Evolutionary conservation across 768 basidiomycete genomes (phyloP).

Genomic region (Agaricus subrufescens): DNA sequence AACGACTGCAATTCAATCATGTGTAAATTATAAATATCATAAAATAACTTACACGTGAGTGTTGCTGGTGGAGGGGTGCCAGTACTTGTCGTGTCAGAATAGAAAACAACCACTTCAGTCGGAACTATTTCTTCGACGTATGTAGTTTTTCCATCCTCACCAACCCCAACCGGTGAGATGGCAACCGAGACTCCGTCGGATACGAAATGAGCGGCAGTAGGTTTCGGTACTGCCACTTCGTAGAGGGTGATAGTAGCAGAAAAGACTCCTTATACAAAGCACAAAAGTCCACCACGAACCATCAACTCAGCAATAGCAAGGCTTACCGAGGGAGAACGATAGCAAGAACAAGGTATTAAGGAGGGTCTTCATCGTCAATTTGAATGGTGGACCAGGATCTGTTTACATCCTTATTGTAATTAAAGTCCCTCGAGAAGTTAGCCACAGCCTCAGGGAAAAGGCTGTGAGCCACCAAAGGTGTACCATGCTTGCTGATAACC

Average conservation of each 20-base stretch:
- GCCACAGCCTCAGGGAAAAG: no score
- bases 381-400: no score
- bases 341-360: no score
- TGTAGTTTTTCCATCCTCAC: background rate
- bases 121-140: background rate
- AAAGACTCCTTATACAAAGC: background rate
- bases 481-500: no score
- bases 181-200: background rate
- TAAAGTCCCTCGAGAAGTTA: no score
- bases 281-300: background rate
- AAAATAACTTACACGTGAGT: background rate
- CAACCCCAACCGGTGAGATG: background rate
- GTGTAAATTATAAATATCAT: background rate
- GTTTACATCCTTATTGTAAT: no score
- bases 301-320: background rate
- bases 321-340: background rate
- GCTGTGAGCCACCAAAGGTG: no score
- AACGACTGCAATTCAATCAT: background rate
- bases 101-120: background rate
- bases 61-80: background rate
- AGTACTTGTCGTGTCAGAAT: background rate
- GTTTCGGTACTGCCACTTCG: background rate
- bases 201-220: background rate
- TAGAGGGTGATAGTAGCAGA: background rate
- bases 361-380: no score